Base-by-base conservation (phyloP, 805 yeast genomes). In the Nakazawaea ishiwadae region DNA sequence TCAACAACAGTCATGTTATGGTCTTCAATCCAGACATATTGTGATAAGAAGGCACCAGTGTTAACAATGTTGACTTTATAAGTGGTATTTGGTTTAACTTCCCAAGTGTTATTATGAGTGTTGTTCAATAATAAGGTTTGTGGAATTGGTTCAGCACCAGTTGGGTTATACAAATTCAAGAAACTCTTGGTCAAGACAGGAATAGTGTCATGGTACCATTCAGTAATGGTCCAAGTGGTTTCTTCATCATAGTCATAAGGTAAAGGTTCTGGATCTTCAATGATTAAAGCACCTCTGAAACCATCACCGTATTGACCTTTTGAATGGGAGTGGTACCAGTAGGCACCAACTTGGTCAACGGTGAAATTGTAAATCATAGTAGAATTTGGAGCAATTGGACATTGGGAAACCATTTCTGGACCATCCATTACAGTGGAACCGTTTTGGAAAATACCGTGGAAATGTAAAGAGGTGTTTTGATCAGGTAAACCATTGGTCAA, bases 81-180 rank as follows among this genome's bases (percentile, higher is more conserved):
- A 14, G 96, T 90, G 29, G 79, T 88, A 65, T 79, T 79, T 6
- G 98, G 96, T 66, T 85, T 57, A 42, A 91, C 95, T 7, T 65
- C 50, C 84, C 88, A 79, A n/a, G 90, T 76, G 55, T 75, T 68
- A 62, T 84, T 83, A 55, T 71, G 75, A 10, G 96, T 81, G 58
- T 89, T 88, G 66, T 91, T 91, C 61, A 89, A 69, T 53, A 93
- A 72, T 51, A 84, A 63, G 58, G 74, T 69, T 50, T 85, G 84
- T 7, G 99, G 99, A 51, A 93, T 81, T 39, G 99, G 99, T 67
- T 93, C 99, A 33, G 98, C 96, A 56, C 99, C 99, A 8, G 96
- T 87, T 45, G 99, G 99, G 64, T 93, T 93, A 68, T 71, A 80
- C 48, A 81, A 59, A 50, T 66, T 76, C 69, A 89, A 58, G 67